phyloP scores from a whole-genome alignment of 2,329 filamentous ascomycete genomes.

The Cladosporium austrohemisphaericum region DNA sequence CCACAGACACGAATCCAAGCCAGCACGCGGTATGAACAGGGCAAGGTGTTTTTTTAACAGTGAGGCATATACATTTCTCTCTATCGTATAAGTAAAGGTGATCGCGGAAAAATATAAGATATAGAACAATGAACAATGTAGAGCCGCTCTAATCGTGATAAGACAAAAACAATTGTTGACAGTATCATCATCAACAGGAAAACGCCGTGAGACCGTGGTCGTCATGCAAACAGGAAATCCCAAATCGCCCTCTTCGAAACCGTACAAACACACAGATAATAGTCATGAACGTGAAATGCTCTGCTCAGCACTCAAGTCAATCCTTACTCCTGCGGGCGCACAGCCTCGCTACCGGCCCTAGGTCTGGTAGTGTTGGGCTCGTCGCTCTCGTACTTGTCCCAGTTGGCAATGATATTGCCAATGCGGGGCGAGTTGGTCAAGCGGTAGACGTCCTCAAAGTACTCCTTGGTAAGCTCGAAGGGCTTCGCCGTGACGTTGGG shows the following conservation, averaged over 20 bases:
- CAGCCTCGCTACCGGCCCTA: conserved; percentile 27
- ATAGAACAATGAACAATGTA: no score
- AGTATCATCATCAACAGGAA: neutral
- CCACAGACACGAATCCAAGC: no score
- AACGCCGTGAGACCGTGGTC: conserved; percentile 12
- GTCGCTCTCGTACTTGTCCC: conserved; percentile 50
- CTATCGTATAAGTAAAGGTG: conserved; percentile 4
- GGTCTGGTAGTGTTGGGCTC: conserved; percentile 27
- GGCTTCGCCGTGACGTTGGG: conserved; percentile 96
- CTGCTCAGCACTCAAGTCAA: neutral
- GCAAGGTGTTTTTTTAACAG: no score
- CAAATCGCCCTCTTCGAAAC: neutral
- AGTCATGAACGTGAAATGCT: neutral
- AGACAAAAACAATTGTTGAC: neutral
- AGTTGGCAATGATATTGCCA: conserved; percentile 76
- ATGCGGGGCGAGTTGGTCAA: conserved; percentile 80
- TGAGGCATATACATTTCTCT: neutral
- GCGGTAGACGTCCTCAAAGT: conserved; percentile 97
- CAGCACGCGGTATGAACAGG: no score
- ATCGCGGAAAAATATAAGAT: neutral
- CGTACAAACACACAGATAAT: no score
- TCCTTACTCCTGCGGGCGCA: conserved; percentile 12
- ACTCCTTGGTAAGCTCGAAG: conserved; percentile 94
- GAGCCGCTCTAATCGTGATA: no score
- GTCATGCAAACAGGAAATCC: neutral